Percentiles rank a stretch among this genome's conserved stretches.
Conservation (phyloP, 148 eudicot genomes). For the Diospyros lotus region DNA sequence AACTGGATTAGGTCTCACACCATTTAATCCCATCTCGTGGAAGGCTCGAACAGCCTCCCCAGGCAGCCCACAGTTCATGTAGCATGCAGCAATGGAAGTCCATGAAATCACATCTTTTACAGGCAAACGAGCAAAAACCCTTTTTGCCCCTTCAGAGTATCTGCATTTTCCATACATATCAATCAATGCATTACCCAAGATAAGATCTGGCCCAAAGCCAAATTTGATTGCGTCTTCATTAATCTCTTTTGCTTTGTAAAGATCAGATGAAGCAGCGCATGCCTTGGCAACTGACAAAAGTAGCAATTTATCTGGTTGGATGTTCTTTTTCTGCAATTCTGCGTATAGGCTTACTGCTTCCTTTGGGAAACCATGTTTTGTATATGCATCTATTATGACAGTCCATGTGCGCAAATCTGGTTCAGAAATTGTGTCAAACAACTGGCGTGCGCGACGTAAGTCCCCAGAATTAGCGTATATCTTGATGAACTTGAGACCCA, state of each 20-base stretch:
- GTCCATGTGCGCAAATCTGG: constrained; percentile 59
- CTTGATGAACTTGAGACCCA: constrained; percentile 42
- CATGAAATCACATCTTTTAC: constrained; percentile 75
- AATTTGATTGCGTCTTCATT: constrained; percentile 48
- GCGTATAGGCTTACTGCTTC: constrained; percentile 54
- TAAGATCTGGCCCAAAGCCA: constrained; percentile 38
- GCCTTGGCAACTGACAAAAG: constrained; percentile 69
- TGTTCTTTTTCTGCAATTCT: constrained; percentile 22
- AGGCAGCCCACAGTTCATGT: constrained; percentile 52
- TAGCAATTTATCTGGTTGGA: constrained; percentile 41
- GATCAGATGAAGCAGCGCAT: constrained; percentile 43
- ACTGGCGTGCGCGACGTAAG: constrained; percentile 52
- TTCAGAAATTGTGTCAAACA: constrained; percentile 66
- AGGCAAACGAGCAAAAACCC: constrained; percentile 40
- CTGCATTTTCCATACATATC: constrained; percentile 81
- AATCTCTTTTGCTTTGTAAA: constrained; percentile 47
- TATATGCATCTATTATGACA: constrained; percentile 53
- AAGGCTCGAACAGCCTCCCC: constrained; percentile 39
- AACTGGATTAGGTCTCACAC: constrained; percentile 52
- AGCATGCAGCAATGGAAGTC: constrained; percentile 67
- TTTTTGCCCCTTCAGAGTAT: constrained; percentile 38
- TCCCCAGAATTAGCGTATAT: constrained; percentile 33
- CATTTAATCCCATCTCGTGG: constrained; percentile 60
- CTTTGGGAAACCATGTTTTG: constrained; percentile 38
- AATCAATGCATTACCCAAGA: constrained; percentile 64